These are phyloP conservation scores for Auriscalpium orientale DNA, from an alignment of 768 basidiomycete species.

Conservation along the genomic window DNA sequence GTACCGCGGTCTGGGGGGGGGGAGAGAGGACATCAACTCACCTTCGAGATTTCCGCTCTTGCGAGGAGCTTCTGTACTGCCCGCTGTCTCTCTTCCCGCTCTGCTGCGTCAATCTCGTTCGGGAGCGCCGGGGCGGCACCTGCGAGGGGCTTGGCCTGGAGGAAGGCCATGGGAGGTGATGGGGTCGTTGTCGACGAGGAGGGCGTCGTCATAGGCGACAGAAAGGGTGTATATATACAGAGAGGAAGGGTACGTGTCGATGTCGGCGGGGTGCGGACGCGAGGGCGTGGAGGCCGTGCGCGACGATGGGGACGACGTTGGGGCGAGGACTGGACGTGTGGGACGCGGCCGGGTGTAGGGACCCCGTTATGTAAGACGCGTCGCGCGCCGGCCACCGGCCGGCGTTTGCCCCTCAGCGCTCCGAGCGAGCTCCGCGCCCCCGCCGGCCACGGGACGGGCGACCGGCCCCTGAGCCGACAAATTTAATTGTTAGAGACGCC, in stretches of 20 bases:
- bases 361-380: conserved; percentile 16
- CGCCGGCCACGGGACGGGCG: neutral
- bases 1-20: conserved; percentile 7
- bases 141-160: conserved; percentile 35
- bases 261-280: neutral
- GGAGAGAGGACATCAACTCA: conserved; percentile 36
- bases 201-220: conserved; percentile 58
- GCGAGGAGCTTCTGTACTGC: conserved; percentile 72
- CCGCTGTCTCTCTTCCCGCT: conserved; percentile 55
- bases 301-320: conserved; percentile 1
- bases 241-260: neutral
- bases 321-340: conserved; percentile 14
- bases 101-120: conserved; percentile 33
- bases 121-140: conserved; percentile 27
- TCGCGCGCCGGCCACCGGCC: conserved; percentile 15
- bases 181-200: conserved; percentile 78
- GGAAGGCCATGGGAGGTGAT: conserved; percentile 65
- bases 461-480: neutral
- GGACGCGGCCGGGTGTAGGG: conserved; percentile 14
- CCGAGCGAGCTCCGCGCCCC: conserved; percentile 1
- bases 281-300: neutral
- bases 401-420: conserved; percentile 2
- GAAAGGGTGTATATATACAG: neutral
- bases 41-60: conserved; percentile 74
- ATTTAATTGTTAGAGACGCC: neutral